Base-by-base conservation (phyloP, 2,329 filamentous ascomycete genomes). In the Fusarium sp. region DNA sequence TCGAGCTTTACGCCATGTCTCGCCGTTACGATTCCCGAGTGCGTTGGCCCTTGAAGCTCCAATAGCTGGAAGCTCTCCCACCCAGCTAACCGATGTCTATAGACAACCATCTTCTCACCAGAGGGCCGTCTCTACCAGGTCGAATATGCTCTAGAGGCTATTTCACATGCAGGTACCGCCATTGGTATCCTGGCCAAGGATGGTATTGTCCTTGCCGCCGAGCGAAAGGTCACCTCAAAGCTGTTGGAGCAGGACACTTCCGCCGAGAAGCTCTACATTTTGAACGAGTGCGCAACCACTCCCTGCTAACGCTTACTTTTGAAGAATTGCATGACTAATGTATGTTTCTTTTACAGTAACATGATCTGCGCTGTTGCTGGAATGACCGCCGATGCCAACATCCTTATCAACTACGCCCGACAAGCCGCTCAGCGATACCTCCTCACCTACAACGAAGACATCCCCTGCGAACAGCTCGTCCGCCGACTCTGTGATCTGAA, bases 21-120 rank as follows among this genome's bases (percentile, higher is more conserved):
- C 92, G 94, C 85, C 92, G 94, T 87, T 98, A 98, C 86, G 94
- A 98, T 90, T 97, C 94, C 79, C 90, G 94, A 86, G 94, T 97
- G 87, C 82, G 91, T 84, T 81, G 74, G 70, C 68, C 77, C 48
- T 58, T 53, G 55, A 67, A 69, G 66, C 54, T 65, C 64, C 57
- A 65, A 53, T 41, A 52, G 52, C 47, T 55, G 14, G 45, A 69
- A 70, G 61, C 70, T 72, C 60, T 69, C 54, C 63, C 59, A 67
- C 69, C 69, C 60, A 66, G 64, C 74, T 75, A 61, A 76, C 70
- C 62, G 53, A 59, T 65, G 46, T 40, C 45, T n/a, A 64, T 77
- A 97, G 94, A 99, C 96, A 77, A 99, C 96, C 81, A 99, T 99
- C 88, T 99, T 99, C 90, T 99, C 96, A 67, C 96, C 96, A 65